Evolutionary conservation across 1,139 yeast genomes (phyloP).

Genomic region (Hansenula lynferdii): DNA sequence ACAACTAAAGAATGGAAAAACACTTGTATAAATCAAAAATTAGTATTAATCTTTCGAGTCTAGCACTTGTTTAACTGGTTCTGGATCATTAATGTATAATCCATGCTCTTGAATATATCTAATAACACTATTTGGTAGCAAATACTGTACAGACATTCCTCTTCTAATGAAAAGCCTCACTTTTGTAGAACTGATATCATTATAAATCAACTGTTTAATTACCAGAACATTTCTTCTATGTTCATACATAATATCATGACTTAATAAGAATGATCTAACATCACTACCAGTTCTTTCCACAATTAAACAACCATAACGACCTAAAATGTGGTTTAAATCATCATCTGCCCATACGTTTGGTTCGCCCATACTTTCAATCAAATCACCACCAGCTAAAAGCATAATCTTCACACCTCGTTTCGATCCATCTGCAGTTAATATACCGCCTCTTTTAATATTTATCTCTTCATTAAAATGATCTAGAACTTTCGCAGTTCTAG

Average conservation of each 20-base stretch:
- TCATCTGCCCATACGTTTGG: slow-evolving; percentile 99
- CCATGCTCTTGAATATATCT: slow-evolving; percentile 92
- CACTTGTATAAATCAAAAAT: too few relatives aligned
- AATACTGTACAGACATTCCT: slow-evolving; percentile 94
- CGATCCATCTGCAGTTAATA: slow-evolving; percentile 66
- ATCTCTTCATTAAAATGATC: slow-evolving; percentile 97
- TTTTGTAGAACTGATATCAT: slow-evolving; percentile 93
- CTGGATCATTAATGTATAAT: slow-evolving; percentile 77
- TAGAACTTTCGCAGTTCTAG: slow-evolving; percentile 90
- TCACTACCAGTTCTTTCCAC: slow-evolving; percentile 97
- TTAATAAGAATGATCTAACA: slow-evolving; percentile 82
- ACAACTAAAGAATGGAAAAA: too few relatives aligned
- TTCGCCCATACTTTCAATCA: slow-evolving; percentile 99
- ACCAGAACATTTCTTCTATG: slow-evolving; percentile 91
- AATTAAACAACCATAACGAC: slow-evolving; percentile 91
- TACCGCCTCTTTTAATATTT: slow-evolving; percentile 85
- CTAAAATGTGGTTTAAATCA: slow-evolving; percentile 91
- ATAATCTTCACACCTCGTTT: slow-evolving; percentile 87
- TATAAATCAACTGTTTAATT: slow-evolving; percentile 91
- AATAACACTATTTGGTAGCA: slow-evolving; percentile 91
- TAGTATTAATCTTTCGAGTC: slow-evolving; percentile 23
- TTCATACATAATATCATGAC: slow-evolving; percentile 96
- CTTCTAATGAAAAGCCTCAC: slow-evolving; percentile 87
- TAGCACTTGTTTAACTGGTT: slow-evolving; percentile 85
- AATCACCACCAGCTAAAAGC: slow-evolving; percentile 96